Evolutionary conservation across 352 stramenopile species (phyloP).

Genomic region (Globisporangium paroecandrum): DNA sequence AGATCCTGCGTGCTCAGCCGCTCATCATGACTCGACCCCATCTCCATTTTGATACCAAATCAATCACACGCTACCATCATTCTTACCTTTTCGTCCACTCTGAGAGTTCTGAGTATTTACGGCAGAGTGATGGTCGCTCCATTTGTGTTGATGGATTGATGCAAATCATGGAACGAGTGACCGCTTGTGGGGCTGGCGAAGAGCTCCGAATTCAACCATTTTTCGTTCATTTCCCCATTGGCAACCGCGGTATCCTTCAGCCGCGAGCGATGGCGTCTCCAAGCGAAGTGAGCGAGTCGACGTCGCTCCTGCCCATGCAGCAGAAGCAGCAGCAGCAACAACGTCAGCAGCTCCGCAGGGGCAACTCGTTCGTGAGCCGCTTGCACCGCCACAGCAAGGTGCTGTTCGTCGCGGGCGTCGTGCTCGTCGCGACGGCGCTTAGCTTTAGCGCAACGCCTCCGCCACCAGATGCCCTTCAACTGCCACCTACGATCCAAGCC

Average conservation of each 20-base stretch:
- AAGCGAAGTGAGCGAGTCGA: background rate
- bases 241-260: background rate
- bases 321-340: background rate
- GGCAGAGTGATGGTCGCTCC: background rate
- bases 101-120: no score
- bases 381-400: constrained; percentile 1
- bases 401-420: background rate
- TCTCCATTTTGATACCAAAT: background rate
- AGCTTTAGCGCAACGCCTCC: background rate
- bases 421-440: constrained; percentile 1
- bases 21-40: background rate
- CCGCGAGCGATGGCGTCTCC: constrained; percentile 1
- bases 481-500: background rate
- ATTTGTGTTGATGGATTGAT: background rate
- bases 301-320: background rate
- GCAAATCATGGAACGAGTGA: no score
- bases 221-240: background rate
- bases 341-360: background rate
- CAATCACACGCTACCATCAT: background rate
- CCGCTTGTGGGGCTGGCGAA: no score
- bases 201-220: no score
- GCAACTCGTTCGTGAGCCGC: constrained; percentile 4
- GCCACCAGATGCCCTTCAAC: background rate
- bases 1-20: background rate
- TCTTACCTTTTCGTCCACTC: background rate